Evolutionary conservation across 768 basidiomycete genomes (phyloP).

Genomic region (Trametes cingulata): DNA sequence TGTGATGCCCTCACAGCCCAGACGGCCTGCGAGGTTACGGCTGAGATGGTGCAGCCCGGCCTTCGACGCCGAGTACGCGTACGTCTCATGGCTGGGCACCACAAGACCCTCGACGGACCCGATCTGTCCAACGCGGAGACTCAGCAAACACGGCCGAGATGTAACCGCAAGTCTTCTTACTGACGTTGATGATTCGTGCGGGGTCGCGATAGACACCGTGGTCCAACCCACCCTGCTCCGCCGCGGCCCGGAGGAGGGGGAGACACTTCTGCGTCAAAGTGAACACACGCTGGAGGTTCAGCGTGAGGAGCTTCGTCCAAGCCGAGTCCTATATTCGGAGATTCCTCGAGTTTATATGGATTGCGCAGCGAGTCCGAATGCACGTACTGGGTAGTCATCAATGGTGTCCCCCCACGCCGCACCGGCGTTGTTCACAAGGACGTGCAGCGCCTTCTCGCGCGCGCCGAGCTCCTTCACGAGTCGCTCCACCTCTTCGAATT

Average conservation of each 20-base stretch:
- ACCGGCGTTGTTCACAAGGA: slow-evolving; percentile 67
- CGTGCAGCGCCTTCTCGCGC: slow-evolving; percentile 54
- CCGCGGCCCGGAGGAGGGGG: slow-evolving; percentile 54
- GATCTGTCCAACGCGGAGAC: slow-evolving; percentile 41
- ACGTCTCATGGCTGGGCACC: slow-evolving; percentile 60
- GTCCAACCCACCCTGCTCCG: slow-evolving; percentile 39
- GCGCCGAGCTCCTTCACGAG: slow-evolving; percentile 51
- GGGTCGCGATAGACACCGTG: slow-evolving; percentile 44
- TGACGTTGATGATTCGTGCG: slow-evolving; percentile 61
- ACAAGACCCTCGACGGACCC: slow-evolving; percentile 60
- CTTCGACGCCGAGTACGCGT: slow-evolving; percentile 67
- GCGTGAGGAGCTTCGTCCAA: slow-evolving; percentile 59
- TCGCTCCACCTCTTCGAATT: slow-evolving; percentile 52
- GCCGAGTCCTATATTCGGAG: slow-evolving; percentile 46
- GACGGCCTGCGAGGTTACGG: slow-evolving; percentile 54
- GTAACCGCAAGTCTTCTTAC: slow-evolving; percentile 8
- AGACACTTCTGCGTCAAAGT: slow-evolving; percentile 61
- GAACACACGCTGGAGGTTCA: slow-evolving; percentile 66
- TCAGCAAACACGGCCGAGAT: no score
- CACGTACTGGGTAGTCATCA: slow-evolving; percentile 47
- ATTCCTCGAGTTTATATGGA: background rate
- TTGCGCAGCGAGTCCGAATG: background rate
- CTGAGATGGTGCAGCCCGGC: slow-evolving; percentile 61
- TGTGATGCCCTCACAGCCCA: slow-evolving; percentile 58
- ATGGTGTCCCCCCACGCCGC: slow-evolving; percentile 53